Evolutionary conservation across 768 basidiomycete species (phyloP), one percentile per base, ranked within the genome.

Genomic region (Macrolepiota dolichaula): DNA sequence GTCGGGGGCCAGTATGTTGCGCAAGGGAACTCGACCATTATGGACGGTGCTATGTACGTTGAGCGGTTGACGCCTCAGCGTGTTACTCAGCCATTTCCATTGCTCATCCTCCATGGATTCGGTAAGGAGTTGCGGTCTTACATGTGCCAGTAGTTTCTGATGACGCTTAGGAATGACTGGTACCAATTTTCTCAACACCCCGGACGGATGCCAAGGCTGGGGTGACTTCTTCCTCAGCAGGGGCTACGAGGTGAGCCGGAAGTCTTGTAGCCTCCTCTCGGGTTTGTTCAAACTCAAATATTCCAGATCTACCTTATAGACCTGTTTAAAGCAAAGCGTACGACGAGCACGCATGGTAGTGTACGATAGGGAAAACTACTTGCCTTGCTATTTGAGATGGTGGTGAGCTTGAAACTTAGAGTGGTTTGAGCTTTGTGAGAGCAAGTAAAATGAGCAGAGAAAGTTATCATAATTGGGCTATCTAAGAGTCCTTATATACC

Each of bases 171-270:
- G 77, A 24, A 82, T 82, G 81, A 82, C 81, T 5, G 82, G 81
- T 44, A 76, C 79, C 12, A 81, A 74, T 53, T 80, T 82, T 66
- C 66, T 84, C 49, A 82, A 82, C 58, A 83, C 82, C 0, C 81
- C 82, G 1, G 83, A 84, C 65, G 81, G 80, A 25, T 73, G 81
- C 62, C 66, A 73, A 10, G 82, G 83, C n/a, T 84, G 83, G 82
- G 79, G 79, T n/a, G 82, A 84, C 69, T 82, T 79, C 67, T 81
- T 84, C 57, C 65, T 84, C 59, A 68, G 73, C 53, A 63, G 78
- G 64, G 82, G 81, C 38, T 83, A 81, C 61, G 81, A 83, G 71
- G 82, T 83, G 65, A 59, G 64, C 13, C 51, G 60, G 35, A 29
- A 60, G n/a, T 62, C 37, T 47, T 55, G 49, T 27, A 11, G 17